These are phyloP conservation scores for Comarum palustre DNA, from an alignment of 306 rosid genomes.

Conservation along the genomic window DNA sequence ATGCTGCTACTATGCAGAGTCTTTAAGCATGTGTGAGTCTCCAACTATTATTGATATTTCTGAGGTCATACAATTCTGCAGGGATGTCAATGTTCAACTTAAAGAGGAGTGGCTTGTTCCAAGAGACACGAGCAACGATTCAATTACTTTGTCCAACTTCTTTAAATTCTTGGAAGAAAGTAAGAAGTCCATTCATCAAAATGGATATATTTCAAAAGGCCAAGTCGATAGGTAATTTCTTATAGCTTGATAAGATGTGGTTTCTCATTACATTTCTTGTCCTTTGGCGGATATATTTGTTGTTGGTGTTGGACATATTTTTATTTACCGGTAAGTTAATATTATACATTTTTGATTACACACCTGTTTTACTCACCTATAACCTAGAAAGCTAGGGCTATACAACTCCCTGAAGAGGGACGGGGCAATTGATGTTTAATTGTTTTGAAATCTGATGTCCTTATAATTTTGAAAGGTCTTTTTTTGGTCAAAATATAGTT, in stretches of 20 bases:
- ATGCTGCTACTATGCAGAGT: constrained; percentile 2
- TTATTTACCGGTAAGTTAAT: neutral
- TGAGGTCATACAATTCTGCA: constrained; percentile 33
- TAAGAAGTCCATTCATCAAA: constrained; percentile 25
- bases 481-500: neutral
- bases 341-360: neutral
- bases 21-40: neutral
- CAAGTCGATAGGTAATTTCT: constrained; percentile 33
- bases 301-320: neutral
- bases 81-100: constrained; percentile 71
- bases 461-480: neutral
- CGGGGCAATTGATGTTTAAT: neutral
- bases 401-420: neutral
- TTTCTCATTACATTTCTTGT: no score
- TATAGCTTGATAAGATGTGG: no score
- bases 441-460: neutral
- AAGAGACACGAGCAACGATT: constrained; percentile 60
- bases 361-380: neutral
- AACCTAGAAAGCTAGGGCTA: neutral
- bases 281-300: neutral
- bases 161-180: constrained; percentile 52
- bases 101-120: constrained; percentile 69
- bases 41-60: constrained; percentile 6
- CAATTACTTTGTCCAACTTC: constrained; percentile 44
- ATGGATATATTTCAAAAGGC: constrained; percentile 22